Conservation (phyloP, 306 rosid species). For the Quercus glauca region DNA sequence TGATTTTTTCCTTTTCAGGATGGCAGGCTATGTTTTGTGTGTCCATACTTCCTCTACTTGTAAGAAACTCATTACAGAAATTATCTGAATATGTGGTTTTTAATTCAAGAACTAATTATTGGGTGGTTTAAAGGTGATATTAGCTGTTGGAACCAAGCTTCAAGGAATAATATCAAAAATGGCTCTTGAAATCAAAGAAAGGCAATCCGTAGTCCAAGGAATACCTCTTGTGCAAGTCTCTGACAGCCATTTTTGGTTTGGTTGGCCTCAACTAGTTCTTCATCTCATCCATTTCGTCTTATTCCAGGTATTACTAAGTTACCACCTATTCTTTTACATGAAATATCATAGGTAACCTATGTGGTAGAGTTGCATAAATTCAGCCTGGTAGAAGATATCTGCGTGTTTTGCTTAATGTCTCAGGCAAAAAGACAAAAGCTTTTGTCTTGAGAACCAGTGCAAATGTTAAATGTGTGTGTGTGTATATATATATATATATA, state of each 20-base stretch:
- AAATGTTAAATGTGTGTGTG: background rate
- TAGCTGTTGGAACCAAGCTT: constrained; percentile 90
- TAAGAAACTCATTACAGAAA: constrained; percentile 32
- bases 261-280: constrained; percentile 75
- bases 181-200: constrained; percentile 88
- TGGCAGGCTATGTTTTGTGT: constrained; percentile 68
- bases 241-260: constrained; percentile 84
- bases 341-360: background rate
- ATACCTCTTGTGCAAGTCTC: constrained; percentile 97
- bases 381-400: no score
- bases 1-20: constrained; percentile 47
- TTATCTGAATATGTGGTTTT: background rate
- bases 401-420: no score
- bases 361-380: background rate
- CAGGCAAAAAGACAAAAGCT: no score
- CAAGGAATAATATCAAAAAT: constrained; percentile 83
- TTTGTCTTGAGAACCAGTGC: background rate
- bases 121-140: constrained; percentile 57
- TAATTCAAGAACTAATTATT: constrained; percentile 12
- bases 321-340: background rate
- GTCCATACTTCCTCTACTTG: constrained; percentile 72
- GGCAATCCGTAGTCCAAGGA: constrained; percentile 95
- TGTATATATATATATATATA: no score
- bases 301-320: constrained; percentile 58
- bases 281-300: constrained; percentile 82